These are phyloP conservation scores for Penicillium malachiteum DNA, from an alignment of 495 filamentous ascomycete genomes.

Conservation along the genomic window DNA sequence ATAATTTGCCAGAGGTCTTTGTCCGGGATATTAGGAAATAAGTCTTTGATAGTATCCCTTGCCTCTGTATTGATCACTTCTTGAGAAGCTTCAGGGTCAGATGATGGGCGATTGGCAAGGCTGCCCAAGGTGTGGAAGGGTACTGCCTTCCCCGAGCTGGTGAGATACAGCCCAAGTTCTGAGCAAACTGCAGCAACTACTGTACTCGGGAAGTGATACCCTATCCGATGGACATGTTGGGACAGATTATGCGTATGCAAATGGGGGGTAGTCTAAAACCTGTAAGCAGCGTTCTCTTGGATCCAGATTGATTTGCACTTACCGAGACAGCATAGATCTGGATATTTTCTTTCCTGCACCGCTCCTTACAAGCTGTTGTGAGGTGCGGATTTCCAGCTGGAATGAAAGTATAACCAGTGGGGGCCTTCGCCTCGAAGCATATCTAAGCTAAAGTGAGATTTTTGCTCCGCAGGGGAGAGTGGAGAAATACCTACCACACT, in stretches of 20 bases:
- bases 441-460: conserved; percentile 29
- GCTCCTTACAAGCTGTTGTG: conserved; percentile 74
- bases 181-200: conserved; percentile 56
- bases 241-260: conserved; percentile 52
- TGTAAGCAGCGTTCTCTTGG: conserved; percentile 11
- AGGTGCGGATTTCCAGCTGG: conserved; percentile 76
- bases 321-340: conserved; percentile 81
- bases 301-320: conserved; percentile 12
- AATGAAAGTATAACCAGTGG: conserved; percentile 80
- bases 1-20: conserved; percentile 76
- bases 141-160: conserved; percentile 42
- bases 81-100: conserved; percentile 46
- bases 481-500: conserved; percentile 49
- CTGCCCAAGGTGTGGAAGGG: conserved; percentile 28
- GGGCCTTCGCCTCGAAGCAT: conserved; percentile 54
- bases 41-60: conserved; percentile 69
- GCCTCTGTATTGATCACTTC: conserved; percentile 70
- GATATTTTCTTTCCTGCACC: conserved; percentile 64
- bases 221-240: conserved; percentile 71
- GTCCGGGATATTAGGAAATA: conserved; percentile 84
- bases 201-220: conserved; percentile 69
- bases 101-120: conserved; percentile 10
- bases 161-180: conserved; percentile 43
- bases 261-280: conserved; percentile 44
- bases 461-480: too few species aligned